Conservation (phyloP, 768 basidiomycete species). For the Porphyrellus cyaneotinctus region DNA sequence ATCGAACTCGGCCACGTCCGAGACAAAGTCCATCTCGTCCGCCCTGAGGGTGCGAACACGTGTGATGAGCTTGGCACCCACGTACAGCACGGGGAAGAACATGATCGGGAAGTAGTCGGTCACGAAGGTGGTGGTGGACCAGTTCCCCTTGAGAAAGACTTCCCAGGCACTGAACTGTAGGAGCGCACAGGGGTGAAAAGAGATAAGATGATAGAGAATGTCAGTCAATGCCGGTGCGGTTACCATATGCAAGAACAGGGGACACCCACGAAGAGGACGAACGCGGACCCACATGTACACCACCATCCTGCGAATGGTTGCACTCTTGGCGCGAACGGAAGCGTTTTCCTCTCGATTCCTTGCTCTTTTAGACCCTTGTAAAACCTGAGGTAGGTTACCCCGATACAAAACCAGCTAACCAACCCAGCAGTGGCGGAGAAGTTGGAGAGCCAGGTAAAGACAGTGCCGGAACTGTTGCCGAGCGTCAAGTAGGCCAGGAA, state of each 20-base stretch:
- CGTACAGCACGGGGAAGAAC: conserved; percentile 47
- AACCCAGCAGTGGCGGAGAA: conserved; percentile 39
- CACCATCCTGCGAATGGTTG: conserved; percentile 44
- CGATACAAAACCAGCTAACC: conserved; percentile 43
- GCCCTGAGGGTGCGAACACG: conserved; percentile 6
- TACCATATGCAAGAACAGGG: background rate
- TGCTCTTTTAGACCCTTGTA: conserved; percentile 44
- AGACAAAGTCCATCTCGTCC: conserved; percentile 28
- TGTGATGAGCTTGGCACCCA: conserved; percentile 24
- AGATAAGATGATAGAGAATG: too few species aligned
- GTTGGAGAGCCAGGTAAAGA: conserved; percentile 42
- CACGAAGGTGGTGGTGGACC: conserved; percentile 38
- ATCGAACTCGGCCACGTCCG: conserved; percentile 27
- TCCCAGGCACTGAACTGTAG: conserved; percentile 37
- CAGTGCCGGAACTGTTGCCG: conserved; percentile 31
- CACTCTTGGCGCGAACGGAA: conserved; percentile 43
- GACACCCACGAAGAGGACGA: conserved; percentile 36
- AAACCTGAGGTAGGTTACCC: conserved; percentile 46
- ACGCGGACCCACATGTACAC: conserved; percentile 24
- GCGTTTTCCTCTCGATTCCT: conserved; percentile 42
- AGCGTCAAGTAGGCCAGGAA: conserved; percentile 43
- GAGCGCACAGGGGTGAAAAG: too few species aligned
- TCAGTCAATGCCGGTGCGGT: background rate
- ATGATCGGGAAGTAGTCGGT: conserved; percentile 41
- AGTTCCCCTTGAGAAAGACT: conserved; percentile 39